These are phyloP conservation scores for Fusarium secorum DNA, from an alignment of 2,329 filamentous ascomycete genomes.

Conservation along the genomic window DNA sequence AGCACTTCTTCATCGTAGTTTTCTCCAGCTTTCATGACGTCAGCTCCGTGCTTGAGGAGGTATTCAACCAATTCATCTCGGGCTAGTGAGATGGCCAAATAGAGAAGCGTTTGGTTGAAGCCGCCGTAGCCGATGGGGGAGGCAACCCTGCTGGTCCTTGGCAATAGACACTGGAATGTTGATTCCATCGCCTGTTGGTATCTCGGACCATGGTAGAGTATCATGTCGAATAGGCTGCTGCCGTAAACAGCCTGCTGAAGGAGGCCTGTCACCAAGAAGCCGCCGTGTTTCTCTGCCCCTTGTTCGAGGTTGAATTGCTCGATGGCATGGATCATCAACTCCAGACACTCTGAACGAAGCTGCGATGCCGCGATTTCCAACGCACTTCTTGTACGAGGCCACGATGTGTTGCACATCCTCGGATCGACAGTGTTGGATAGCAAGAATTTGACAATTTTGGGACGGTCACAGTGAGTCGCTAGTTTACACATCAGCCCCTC, in stretches of 20 bases:
- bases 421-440: background rate
- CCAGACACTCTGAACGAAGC: background rate
- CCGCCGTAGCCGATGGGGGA: background rate
- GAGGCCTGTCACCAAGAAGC: background rate
- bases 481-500: background rate
- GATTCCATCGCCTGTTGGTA: background rate
- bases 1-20: background rate
- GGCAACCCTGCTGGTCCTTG: background rate
- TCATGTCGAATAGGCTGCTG: background rate
- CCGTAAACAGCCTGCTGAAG: background rate
- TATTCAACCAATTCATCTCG: background rate
- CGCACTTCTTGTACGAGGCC: background rate
- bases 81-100: background rate
- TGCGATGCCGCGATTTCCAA: background rate
- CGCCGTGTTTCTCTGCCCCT: background rate
- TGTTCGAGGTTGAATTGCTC: background rate
- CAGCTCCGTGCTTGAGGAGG: background rate
- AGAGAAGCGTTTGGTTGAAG: background rate
- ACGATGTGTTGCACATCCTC: background rate
- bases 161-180: background rate
- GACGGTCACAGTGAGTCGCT: background rate
- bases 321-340: background rate
- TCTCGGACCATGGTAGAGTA: background rate
- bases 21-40: fast-evolving
- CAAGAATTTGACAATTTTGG: background rate